Conservation (phyloP, 176 grass and related monocot genomes). For the Triticum dicoccoides region DNA sequence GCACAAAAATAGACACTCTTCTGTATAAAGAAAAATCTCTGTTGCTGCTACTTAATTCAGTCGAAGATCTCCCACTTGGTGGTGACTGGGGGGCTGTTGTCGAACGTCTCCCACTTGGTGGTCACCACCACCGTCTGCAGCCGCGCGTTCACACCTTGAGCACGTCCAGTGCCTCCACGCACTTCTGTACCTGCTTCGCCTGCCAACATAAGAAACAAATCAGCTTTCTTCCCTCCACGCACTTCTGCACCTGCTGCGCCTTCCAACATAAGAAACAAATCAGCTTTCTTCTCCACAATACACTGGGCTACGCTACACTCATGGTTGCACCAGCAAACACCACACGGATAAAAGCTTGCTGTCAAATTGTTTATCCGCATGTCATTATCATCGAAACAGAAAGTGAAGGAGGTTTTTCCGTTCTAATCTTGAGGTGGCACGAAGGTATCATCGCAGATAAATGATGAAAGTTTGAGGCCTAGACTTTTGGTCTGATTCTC, state of each 20-base stretch:
- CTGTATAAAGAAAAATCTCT: not conserved
- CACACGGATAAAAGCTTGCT: not conserved
- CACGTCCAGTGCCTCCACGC: conserved; percentile 80
- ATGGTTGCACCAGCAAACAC: not conserved
- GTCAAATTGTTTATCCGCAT: not conserved
- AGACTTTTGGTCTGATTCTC: not conserved
- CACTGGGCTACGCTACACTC: not conserved
- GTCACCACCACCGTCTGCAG: conserved; percentile 51
- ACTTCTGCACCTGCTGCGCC: too few species aligned
- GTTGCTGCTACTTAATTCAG: conserved; percentile 26
- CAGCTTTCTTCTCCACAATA: not conserved
- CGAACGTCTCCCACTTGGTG: conserved; percentile 95
- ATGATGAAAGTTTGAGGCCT: not conserved
- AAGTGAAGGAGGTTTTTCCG: not conserved
- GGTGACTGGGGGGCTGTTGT: conserved; percentile 37
- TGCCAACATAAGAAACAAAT: too few species aligned
- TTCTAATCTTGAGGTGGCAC: conserved; percentile 7
- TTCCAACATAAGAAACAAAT: too few species aligned
- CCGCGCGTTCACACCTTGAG: conserved; percentile 69
- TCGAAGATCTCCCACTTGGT: conserved; percentile 86
- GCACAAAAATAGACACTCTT: conserved; percentile 6
- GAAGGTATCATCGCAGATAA: not conserved
- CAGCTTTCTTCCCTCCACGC: conserved; percentile 45
- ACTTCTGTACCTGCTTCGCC: too few species aligned
- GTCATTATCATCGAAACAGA: not conserved